Evolutionary conservation across 1,284 basidiomycete genomes (phyloP).

Genomic region (Anthracocystis setariae): DNA sequence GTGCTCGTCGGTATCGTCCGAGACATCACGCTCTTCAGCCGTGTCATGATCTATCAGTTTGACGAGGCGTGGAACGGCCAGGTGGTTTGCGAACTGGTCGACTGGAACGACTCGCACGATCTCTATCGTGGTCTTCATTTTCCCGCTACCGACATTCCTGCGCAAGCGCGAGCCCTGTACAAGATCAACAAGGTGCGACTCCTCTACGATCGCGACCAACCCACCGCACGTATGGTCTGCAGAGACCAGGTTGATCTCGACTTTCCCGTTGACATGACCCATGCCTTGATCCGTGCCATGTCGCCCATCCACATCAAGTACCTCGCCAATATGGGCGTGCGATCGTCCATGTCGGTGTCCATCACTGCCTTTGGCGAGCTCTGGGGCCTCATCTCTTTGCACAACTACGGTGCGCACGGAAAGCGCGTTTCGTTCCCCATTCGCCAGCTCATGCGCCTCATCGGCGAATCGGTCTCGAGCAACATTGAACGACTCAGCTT

Average conservation of each 20-base stretch:
- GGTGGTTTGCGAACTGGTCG: slow-evolving; percentile 84
- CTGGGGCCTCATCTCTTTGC: slow-evolving; percentile 86
- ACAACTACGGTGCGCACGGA: slow-evolving; percentile 80
- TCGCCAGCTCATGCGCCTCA: slow-evolving; percentile 75
- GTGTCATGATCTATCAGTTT: slow-evolving; percentile 88
- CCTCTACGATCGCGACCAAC: slow-evolving; percentile 81
- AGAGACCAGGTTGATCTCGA: slow-evolving; percentile 76
- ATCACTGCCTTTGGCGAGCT: slow-evolving; percentile 84
- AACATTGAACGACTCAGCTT: slow-evolving; percentile 86
- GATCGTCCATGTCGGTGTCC: slow-evolving; percentile 71
- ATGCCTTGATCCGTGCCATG: slow-evolving; percentile 86
- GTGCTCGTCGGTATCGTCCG: slow-evolving; percentile 82
- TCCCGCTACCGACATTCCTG: slow-evolving; percentile 73
- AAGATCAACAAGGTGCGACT: slow-evolving; percentile 80
- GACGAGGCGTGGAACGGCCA: slow-evolving; percentile 76
- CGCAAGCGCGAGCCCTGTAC: slow-evolving; percentile 73
- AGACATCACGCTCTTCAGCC: slow-evolving; percentile 72
- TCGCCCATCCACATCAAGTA: slow-evolving; percentile 87
- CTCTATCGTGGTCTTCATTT: slow-evolving; percentile 81
- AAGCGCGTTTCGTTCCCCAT: slow-evolving; percentile 87
- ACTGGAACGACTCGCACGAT: slow-evolving; percentile 83
- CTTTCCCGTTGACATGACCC: slow-evolving; percentile 84
- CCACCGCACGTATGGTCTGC: slow-evolving; percentile 81
- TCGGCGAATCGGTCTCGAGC: slow-evolving; percentile 83
- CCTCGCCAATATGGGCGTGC: slow-evolving; percentile 68